Conservation (phyloP, 2,329 filamentous ascomycete species). For the Aureobasidium pullulans region DNA sequence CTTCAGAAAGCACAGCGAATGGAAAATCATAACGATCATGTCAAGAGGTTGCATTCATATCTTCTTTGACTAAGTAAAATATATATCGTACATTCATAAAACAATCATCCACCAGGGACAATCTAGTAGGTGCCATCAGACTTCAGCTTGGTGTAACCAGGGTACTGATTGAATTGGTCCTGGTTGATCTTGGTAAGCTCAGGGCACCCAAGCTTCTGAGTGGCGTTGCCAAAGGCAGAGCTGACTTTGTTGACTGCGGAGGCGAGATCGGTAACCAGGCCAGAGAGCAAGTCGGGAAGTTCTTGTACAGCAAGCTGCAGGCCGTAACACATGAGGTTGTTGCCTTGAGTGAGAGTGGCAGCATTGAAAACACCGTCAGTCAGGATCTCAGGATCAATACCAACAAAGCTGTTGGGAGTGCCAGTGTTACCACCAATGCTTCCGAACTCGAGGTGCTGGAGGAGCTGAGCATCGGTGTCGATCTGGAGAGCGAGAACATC, state of each 20-base stretch:
- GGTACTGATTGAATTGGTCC: constrained; percentile 22
- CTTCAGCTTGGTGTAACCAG: constrained; percentile 21
- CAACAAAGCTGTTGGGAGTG: constrained; percentile 27
- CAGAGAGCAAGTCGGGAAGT: constrained; percentile 37
- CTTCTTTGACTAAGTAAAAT: neutral
- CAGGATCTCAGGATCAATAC: constrained; percentile 29
- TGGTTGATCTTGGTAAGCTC: constrained; percentile 23
- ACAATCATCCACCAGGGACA: neutral
- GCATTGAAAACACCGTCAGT: constrained; percentile 37
- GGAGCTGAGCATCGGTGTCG: constrained; percentile 19
- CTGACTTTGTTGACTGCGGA: constrained; percentile 29
- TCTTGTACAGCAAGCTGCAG: constrained; percentile 35
- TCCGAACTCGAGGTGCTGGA: constrained; percentile 26
- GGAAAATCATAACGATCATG: neutral
- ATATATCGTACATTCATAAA: neutral
- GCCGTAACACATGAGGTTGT: constrained; percentile 42
- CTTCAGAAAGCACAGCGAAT: no score
- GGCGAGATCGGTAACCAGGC: constrained; percentile 30
- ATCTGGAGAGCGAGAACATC: constrained; percentile 23
- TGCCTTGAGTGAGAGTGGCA: constrained; percentile 36
- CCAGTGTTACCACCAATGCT: constrained; percentile 32
- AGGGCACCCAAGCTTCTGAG: constrained; percentile 21
- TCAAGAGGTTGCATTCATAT: neutral
- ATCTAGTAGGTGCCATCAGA: constrained; percentile 7
- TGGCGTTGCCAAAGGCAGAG: constrained; percentile 22